Evolutionary conservation across 2,329 filamentous ascomycete species (phyloP).

Genomic region (Ophiostoma montium): DNA sequence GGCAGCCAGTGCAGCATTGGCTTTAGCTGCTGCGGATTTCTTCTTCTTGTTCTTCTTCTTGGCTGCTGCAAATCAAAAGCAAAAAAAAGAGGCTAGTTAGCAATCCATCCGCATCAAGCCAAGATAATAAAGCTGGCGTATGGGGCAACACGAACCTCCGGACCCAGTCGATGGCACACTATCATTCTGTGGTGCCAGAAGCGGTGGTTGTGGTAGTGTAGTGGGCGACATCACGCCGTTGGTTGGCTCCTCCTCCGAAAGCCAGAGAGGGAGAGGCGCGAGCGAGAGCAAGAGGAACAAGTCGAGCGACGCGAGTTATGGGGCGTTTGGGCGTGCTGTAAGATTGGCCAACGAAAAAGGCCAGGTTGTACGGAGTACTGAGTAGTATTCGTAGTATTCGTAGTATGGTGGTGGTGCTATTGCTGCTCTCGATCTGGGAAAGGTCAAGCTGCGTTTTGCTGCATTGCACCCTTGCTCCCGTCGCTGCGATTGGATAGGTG

Average conservation of each 20-base stretch:
- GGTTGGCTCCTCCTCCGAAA: neutral
- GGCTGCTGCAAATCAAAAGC: slow-evolving; percentile 25
- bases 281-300: neutral
- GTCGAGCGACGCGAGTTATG: neutral
- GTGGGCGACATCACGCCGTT: slow-evolving; percentile 10
- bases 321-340: neutral
- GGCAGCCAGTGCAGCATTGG: slow-evolving; percentile 11
- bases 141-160: slow-evolving; percentile 8
- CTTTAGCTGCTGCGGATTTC: slow-evolving; percentile 35
- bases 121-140: no score
- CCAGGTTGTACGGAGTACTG: slow-evolving; percentile 2
- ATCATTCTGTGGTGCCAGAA: slow-evolving; percentile 8
- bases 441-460: neutral
- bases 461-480: slow-evolving; percentile 1
- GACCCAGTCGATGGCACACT: slow-evolving; percentile 1
- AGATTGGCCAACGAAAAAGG: slow-evolving; percentile 1
- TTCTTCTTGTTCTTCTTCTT: slow-evolving; percentile 48
- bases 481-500: slow-evolving; percentile 7
- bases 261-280: neutral
- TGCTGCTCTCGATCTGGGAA: neutral
- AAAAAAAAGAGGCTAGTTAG: no score
- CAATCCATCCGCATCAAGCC: no score
- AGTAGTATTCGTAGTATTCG: no score
- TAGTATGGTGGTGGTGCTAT: neutral
- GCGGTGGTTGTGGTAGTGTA: slow-evolving; percentile 2